A percentile compares a stretch with the other conserved stretches of the same genome.
Conservation (phyloP, 495 filamentous ascomycete species). For the Penicillium lividum region DNA sequence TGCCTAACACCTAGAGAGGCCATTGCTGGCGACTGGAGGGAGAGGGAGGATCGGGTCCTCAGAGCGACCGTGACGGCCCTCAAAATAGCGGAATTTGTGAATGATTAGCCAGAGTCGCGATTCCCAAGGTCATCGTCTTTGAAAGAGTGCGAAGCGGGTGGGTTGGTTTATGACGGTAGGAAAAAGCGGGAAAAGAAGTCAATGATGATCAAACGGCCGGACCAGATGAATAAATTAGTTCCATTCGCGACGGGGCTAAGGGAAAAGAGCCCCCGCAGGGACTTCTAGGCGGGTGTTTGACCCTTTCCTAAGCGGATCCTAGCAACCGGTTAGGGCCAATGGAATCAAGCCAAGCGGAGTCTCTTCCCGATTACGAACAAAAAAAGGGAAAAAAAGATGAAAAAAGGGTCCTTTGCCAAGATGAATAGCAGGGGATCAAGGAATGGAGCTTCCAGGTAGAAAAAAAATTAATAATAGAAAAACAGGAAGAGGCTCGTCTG, state of each 20-base stretch:
- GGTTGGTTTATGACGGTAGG: not conserved
- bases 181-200: not conserved
- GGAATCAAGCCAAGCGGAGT: conserved; percentile 6
- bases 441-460: not conserved
- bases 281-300: conserved; percentile 5
- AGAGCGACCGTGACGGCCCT: conserved; percentile 3
- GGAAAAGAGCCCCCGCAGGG: conserved; percentile 29
- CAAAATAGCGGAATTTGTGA: conserved; percentile 21
- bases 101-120: not conserved
- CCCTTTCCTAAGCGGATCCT: conserved; percentile 7
- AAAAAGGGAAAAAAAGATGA: not conserved
- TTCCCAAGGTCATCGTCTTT: not conserved
- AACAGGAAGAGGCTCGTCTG: not conserved
- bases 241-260: not conserved
- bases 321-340: conserved; percentile 8
- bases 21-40: conserved; percentile 20
- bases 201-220: not conserved
- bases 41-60: not conserved
- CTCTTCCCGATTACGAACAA: conserved; percentile 5
- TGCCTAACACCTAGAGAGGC: conserved; percentile 17
- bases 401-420: conserved; percentile 15
- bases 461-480: not conserved
- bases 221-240: not conserved
- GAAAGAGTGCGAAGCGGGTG: not conserved
- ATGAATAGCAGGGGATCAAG: conserved; percentile 6